Evolutionary conservation across 208 protist species (phyloP), one percentile per base, ranked within the genome.

Genomic region (Crithidia thermophila): DNA sequence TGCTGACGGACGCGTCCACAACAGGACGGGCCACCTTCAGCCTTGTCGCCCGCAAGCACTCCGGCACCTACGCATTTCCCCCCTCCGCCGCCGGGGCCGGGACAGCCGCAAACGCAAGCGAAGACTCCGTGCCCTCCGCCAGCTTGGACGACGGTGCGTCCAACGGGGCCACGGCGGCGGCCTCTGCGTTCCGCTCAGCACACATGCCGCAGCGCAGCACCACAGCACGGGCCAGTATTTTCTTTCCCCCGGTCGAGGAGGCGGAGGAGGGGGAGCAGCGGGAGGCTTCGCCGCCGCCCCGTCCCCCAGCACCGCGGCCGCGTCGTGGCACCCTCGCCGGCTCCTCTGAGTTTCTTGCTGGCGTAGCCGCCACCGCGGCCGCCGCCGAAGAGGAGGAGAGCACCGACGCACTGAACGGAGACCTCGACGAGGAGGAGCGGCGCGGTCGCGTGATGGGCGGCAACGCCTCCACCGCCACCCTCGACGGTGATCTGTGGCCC

Each of bases 251-350:
- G 10, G 2, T n/a, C 2, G 57, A 63, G 4, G 10, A 7, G 43
- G 43, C 46, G 13, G 4, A 16, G 39, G 57, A 37, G 18, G 6
- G n/a, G 36, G 25, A 61, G 28, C 40, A 61, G 28, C 40, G 9
- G 11, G 57, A 63, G 30, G 11, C 9, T 11, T 63, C 16, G 2
- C 42, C 42, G 30, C 30, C 25, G 0, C 42, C 57, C 3, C 57
- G 43, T 23, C 6, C 57, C 3, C 57, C 57, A n/a, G n/a, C n/a
- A 6, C 39, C 55, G 25, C 40, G 40, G 5, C 14, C 1, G 39
- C 57, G 39, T 2, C 57, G 43, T 30, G 27, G 42, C 30, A 63
- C 57, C 21, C 43, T 63, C 42, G 57, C 30, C 11, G 57, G 57
- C 3, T 3, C 4, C 18, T 1, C 10, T 3, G 57, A 40, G 3